phyloP scores from a whole-genome alignment of 208 protist species.

The Trypanosoma caninum region DNA sequence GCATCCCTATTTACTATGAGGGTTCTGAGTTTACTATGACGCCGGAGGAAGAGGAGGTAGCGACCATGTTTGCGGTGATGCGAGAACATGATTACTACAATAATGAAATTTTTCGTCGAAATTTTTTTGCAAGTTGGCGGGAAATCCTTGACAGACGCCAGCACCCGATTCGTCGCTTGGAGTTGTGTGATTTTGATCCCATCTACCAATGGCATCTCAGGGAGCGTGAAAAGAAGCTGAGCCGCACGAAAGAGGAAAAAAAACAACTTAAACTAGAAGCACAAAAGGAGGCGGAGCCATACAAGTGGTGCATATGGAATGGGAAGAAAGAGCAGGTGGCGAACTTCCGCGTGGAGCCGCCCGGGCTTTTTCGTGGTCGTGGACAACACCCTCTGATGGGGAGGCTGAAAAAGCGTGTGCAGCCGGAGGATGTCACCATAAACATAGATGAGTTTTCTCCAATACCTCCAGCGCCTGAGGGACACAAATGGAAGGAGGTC shows the following conservation, averaged over 20 bases:
- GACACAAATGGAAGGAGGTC: slow-evolving; percentile 94
- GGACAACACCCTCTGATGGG: slow-evolving; percentile 97
- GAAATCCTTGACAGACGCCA: slow-evolving; percentile 83
- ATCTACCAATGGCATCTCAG: slow-evolving; percentile 93
- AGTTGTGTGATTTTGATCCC: slow-evolving; percentile 95
- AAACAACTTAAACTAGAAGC: slow-evolving; percentile 75
- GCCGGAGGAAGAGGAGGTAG: slow-evolving; percentile 97
- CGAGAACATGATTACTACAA: slow-evolving; percentile 94
- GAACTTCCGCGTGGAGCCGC: slow-evolving; percentile 98
- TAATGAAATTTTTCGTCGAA: slow-evolving; percentile 94
- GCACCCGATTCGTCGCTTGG: slow-evolving; percentile 93
- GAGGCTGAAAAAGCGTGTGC: slow-evolving; percentile 93
- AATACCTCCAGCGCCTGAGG: slow-evolving; percentile 85
- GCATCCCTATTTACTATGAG: slow-evolving; percentile 95
- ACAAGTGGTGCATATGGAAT: slow-evolving; percentile 92
- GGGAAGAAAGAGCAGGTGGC: slow-evolving; percentile 94
- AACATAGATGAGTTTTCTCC: slow-evolving; percentile 94
- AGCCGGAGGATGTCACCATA: slow-evolving; percentile 97
- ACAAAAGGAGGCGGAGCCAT: slow-evolving; percentile 85
- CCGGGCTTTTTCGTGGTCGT: slow-evolving; percentile 98
- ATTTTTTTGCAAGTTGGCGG: slow-evolving; percentile 97
- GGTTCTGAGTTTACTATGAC: slow-evolving; percentile 90
- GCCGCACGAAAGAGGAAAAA: slow-evolving; percentile 94
- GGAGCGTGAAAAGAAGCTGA: slow-evolving; percentile 88
- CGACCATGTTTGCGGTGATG: slow-evolving; percentile 97